Conservation (phyloP, 2,329 filamentous ascomycete species). For the Curvularia sp. region DNA sequence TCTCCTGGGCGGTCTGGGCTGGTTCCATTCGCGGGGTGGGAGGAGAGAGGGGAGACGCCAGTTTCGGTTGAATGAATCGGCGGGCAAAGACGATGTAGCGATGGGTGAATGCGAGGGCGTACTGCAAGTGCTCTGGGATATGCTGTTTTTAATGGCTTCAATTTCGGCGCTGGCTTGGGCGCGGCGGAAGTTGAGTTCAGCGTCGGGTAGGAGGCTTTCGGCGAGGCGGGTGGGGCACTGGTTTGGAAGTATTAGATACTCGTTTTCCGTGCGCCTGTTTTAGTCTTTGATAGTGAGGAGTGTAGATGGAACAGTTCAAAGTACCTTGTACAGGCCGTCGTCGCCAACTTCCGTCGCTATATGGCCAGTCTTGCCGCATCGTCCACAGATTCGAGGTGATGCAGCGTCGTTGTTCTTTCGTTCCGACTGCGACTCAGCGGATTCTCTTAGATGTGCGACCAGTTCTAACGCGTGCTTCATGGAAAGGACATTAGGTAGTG, state of each 20-base stretch:
- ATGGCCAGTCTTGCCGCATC: not conserved
- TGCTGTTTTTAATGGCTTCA: not conserved
- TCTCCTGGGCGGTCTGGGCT: not conserved
- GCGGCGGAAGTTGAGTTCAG: not conserved
- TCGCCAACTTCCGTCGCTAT: not conserved
- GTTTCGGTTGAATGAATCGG: not conserved
- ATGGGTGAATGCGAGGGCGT: not conserved
- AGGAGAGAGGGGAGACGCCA: not conserved
- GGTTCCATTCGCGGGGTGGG: not conserved
- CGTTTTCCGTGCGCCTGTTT: too few relatives aligned
- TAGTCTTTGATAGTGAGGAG: not conserved
- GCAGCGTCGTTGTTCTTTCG: not conserved
- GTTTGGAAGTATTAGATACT: too few relatives aligned
- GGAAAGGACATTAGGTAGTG: not conserved
- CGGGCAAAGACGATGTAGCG: too few relatives aligned
- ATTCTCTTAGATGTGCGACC: not conserved
- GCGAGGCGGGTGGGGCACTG: slow-evolving; percentile 3
- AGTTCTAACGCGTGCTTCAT: not conserved
- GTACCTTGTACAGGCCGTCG: not conserved
- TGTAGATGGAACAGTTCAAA: not conserved
- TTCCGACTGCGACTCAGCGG: not conserved
- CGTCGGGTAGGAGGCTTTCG: not conserved
- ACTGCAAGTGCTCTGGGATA: not conserved
- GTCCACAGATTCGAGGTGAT: not conserved
- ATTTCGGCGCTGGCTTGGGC: slow-evolving; percentile 4